Evolutionary conservation across 805 yeast species (phyloP).

Genomic region (Nakazawaea ambrosiae): DNA sequence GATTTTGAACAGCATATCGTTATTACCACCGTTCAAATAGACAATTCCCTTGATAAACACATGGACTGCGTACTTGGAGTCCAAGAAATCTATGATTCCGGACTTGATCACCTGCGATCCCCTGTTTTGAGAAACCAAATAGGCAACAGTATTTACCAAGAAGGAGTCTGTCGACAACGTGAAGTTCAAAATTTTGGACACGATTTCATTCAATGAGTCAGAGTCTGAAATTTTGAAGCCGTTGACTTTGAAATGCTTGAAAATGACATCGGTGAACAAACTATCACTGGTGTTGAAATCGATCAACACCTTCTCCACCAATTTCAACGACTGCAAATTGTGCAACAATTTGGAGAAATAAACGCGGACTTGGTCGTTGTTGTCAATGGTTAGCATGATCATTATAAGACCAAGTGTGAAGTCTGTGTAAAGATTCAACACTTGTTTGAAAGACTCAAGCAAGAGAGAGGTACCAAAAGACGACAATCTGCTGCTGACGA

Average conservation of each 20-base stretch:
- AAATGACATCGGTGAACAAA: conserved; percentile 2
- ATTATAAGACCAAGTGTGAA: conserved; percentile 20
- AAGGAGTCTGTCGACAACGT: conserved; percentile 13
- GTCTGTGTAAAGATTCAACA: conserved; percentile 14
- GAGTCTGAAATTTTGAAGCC: conserved; percentile 19
- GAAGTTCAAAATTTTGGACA: conserved; percentile 13
- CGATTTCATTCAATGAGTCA: conserved; percentile 17
- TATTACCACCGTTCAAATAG: conserved; percentile 16
- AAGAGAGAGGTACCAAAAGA: conserved; percentile 18
- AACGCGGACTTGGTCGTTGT: conserved; percentile 18
- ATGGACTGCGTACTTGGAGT: conserved; percentile 17
- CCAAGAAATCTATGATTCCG: conserved; percentile 16
- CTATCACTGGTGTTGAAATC: neutral
- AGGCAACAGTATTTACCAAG: conserved; percentile 17
- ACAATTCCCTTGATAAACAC: conserved; percentile 21
- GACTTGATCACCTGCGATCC: conserved; percentile 7
- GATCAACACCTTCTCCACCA: neutral
- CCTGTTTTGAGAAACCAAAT: conserved; percentile 12
- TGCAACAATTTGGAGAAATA: conserved; percentile 15
- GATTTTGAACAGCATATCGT: conserved; percentile 23
- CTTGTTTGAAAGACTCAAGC: conserved; percentile 14
- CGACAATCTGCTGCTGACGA: conserved; percentile 17
- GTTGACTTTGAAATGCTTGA: conserved; percentile 13
- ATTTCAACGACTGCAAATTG: conserved; percentile 12
- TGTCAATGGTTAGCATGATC: conserved; percentile 25